Percentiles rank a stretch among this genome's conserved stretches.
Evolutionary conservation across 306 rosid species (phyloP).

Genomic region (Inga leiocalycina): DNA sequence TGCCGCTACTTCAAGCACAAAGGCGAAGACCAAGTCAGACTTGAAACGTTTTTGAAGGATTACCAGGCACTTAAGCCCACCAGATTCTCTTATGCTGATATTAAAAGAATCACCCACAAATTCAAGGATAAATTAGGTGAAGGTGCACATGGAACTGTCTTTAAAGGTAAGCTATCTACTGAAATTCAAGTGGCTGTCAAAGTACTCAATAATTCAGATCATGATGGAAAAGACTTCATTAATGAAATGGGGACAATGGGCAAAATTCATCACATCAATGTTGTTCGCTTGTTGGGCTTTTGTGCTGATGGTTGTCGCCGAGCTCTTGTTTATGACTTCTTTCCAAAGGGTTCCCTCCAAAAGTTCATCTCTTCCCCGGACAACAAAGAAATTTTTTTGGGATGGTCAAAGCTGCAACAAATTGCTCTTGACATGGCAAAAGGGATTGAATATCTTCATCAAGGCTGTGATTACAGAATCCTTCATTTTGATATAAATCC

Average conservation of each 20-base stretch:
- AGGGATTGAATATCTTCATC: background rate
- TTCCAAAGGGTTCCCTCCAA: background rate
- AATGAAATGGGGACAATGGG: conserved; percentile 10
- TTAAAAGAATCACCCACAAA: conserved; percentile 42
- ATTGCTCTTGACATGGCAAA: background rate
- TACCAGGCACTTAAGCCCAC: conserved; percentile 40
- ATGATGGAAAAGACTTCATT: conserved; percentile 46
- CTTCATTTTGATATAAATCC: background rate
- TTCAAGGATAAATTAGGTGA: conserved; percentile 39
- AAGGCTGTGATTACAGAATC: background rate
- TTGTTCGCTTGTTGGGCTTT: background rate
- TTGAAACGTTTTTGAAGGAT: conserved; percentile 42
- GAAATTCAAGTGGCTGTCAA: conserved; percentile 38
- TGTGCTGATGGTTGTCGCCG: conserved; percentile 37
- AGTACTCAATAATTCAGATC: conserved; percentile 22
- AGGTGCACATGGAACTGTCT: conserved; percentile 40
- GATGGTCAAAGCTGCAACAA: background rate
- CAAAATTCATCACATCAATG: background rate
- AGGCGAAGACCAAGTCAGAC: conserved; percentile 36
- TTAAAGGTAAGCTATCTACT: conserved; percentile 34
- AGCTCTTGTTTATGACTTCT: conserved; percentile 18
- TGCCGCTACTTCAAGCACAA: background rate
- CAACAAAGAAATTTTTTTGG: background rate
- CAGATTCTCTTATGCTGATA: conserved; percentile 41
- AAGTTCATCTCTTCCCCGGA: background rate